A percentile compares a stretch with the other conserved stretches of the same genome.
Conservation (phyloP, 2,329 filamentous ascomycete species). For the Penicillium sclerotigenum region DNA sequence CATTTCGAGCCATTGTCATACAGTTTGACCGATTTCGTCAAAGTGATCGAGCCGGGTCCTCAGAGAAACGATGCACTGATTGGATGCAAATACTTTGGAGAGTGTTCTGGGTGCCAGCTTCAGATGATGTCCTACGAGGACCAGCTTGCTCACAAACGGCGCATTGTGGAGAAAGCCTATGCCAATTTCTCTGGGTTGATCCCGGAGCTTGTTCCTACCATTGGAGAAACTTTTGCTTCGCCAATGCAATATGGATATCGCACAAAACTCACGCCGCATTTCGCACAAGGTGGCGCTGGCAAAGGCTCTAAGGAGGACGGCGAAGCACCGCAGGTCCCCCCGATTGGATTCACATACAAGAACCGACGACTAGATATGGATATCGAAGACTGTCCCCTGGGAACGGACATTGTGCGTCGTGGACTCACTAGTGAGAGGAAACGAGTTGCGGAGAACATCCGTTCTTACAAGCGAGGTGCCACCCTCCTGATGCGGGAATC, state of each 20-base stretch:
- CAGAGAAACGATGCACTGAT: slow-evolving; percentile 74
- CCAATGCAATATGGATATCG: slow-evolving; percentile 90
- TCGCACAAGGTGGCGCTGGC: slow-evolving; percentile 64
- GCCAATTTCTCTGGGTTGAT: slow-evolving; percentile 83
- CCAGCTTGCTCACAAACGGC: slow-evolving; percentile 79
- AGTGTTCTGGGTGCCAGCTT: slow-evolving; percentile 91
- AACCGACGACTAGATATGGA: slow-evolving; percentile 77
- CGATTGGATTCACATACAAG: slow-evolving; percentile 88
- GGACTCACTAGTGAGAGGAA: slow-evolving; percentile 78
- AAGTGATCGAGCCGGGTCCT: slow-evolving; percentile 68
- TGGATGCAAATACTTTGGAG: slow-evolving; percentile 79
- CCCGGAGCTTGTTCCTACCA: slow-evolving; percentile 67
- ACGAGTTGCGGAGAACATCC: slow-evolving; percentile 67
- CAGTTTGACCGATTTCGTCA: slow-evolving; percentile 77
- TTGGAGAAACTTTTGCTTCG: slow-evolving; percentile 83
- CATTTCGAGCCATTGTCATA: slow-evolving; percentile 66
- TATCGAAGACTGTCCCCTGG: slow-evolving; percentile 96
- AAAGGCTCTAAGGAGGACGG: slow-evolving; percentile 49
- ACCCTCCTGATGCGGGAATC: slow-evolving; percentile 86
- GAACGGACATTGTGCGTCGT: slow-evolving; percentile 75
- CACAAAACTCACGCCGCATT: slow-evolving; percentile 96
- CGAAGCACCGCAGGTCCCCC: slow-evolving; percentile 63
- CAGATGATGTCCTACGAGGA: slow-evolving; percentile 91
- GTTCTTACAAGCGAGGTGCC: slow-evolving; percentile 73
- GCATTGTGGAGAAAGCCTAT: slow-evolving; percentile 87